Conservation (phyloP, 176 grass and related monocot species). For the Neostapfia colusana region DNA sequence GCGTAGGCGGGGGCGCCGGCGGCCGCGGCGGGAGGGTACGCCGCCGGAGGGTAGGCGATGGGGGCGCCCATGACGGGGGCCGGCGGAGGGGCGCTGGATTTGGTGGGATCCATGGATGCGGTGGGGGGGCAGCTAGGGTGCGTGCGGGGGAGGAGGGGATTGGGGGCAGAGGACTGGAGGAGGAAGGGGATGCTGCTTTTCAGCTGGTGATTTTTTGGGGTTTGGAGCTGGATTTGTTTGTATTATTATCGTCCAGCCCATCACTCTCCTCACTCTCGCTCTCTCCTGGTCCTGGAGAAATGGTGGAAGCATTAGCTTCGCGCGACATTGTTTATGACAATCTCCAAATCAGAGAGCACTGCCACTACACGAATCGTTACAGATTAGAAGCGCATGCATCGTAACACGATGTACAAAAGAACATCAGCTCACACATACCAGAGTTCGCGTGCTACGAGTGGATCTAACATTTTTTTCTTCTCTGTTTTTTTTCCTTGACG, state of each 20-base stretch:
- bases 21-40: constrained; percentile 44
- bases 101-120: constrained; percentile 67
- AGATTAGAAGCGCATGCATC: too few species aligned
- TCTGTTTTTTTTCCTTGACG: too few species aligned
- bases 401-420: neutral
- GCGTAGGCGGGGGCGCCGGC: constrained; percentile 37
- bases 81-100: constrained; percentile 58
- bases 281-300: neutral
- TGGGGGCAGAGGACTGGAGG: constrained; percentile 27
- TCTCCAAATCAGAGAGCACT: neutral
- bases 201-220: constrained; percentile 23
- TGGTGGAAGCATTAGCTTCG: neutral
- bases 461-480: too few species aligned
- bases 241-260: neutral
- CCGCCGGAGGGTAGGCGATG: constrained; percentile 50
- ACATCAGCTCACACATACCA: too few species aligned
- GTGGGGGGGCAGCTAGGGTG: constrained; percentile 39
- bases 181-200: constrained; percentile 24
- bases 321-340: neutral
- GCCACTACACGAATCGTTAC: neutral
- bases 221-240: constrained; percentile 1
- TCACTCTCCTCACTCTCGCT: neutral
- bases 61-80: constrained; percentile 54
- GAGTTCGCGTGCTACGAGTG: neutral
- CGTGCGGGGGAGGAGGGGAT: constrained; percentile 5